Conservation (phyloP, 164 flowering plant genomes). For the Santalum album region DNA sequence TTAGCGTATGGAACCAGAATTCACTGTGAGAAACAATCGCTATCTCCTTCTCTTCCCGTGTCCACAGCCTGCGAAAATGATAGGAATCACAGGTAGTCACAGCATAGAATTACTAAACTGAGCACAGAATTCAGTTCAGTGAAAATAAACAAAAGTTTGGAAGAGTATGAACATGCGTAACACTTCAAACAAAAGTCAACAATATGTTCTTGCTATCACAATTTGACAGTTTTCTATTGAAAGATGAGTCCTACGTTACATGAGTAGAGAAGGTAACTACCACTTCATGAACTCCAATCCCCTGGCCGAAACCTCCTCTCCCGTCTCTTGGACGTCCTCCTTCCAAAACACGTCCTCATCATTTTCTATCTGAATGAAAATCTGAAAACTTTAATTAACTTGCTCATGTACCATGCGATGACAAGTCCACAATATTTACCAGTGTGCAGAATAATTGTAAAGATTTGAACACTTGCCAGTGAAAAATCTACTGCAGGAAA, state of each 20-base stretch:
- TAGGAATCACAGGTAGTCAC: not conserved
- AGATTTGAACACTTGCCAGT: constrained; percentile 40
- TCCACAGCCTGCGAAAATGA: constrained; percentile 56
- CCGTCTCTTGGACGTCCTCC: constrained; percentile 59
- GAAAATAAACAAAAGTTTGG: no score
- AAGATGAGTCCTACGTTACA: no score
- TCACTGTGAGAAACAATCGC: constrained; percentile 89
- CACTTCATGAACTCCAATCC: constrained; percentile 79
- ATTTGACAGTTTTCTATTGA: no score
- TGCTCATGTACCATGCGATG: no score
- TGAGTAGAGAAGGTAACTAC: no score
- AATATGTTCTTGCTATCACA: no score
- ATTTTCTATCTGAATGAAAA: constrained; percentile 54
- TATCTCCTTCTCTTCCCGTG: constrained; percentile 81
- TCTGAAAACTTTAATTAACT: no score
- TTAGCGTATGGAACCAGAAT: constrained; percentile 55
- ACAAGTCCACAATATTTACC: not conserved
- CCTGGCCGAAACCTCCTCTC: constrained; percentile 69
- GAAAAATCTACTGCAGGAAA: constrained; percentile 96
- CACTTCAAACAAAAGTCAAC: no score
- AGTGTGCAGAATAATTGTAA: not conserved
- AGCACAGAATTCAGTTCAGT: no score
- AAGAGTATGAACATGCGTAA: no score
- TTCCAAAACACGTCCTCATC: constrained; percentile 75
- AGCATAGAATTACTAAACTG: no score